These are phyloP conservation scores for Calonectria pauciramosa DNA, from an alignment of 2,329 filamentous ascomycete genomes.

Conservation along the genomic window DNA sequence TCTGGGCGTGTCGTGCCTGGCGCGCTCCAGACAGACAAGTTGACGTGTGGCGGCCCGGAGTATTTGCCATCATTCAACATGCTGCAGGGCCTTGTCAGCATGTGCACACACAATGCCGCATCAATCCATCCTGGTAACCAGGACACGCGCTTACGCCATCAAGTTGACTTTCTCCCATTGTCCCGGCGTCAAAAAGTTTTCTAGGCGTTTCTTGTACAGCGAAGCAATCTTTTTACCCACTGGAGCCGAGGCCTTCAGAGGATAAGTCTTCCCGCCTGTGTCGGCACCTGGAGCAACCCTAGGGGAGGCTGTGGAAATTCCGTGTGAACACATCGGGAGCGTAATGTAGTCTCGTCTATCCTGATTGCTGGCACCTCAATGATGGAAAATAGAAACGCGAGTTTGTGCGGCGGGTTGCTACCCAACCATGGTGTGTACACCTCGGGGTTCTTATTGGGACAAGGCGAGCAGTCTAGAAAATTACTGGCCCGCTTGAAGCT, in stretches of 20 bases:
- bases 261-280: background rate
- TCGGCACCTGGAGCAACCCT: background rate
- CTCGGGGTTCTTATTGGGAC: constrained; percentile 4
- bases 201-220: constrained; percentile 34
- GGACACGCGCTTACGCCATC: constrained; percentile 27
- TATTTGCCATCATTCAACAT: constrained; percentile 29
- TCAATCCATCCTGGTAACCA: background rate
- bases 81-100: constrained; percentile 11
- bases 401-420: background rate
- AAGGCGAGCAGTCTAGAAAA: background rate
- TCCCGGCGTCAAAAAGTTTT: constrained; percentile 38
- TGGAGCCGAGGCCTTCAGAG: constrained; percentile 1
- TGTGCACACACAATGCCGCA: background rate
- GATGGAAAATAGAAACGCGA: background rate
- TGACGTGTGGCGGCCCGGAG: background rate
- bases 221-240: constrained; percentile 26
- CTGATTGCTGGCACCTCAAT: background rate
- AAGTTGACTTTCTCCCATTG: constrained; percentile 41
- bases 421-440: background rate
- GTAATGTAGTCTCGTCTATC: background rate
- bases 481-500: background rate
- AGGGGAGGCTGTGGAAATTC: background rate
- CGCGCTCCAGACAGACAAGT: constrained; percentile 1
- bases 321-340: constrained; percentile 22
- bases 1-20: background rate